Conservation (phyloP, 305 asterid genomes). For the Stenogyne calaminthoides region DNA sequence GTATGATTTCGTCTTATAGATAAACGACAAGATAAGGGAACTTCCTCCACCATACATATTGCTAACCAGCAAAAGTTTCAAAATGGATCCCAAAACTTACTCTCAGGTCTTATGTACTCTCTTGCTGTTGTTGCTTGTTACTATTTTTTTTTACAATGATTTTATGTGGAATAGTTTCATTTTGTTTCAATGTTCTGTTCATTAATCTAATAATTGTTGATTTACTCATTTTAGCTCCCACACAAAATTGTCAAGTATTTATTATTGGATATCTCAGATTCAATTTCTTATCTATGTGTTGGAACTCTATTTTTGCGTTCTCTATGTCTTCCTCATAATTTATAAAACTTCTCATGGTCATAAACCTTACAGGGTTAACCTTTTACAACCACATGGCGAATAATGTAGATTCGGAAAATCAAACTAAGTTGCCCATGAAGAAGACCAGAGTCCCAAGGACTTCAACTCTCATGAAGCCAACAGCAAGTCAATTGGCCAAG, state of each 20-base stretch:
- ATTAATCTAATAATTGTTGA: conserved; percentile 10
- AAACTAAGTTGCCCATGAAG: conserved; percentile 48
- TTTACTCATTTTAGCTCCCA: conserved; percentile 14
- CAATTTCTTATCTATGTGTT: conserved; percentile 7
- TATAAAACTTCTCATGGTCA: conserved; percentile 14
- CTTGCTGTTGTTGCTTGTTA: not conserved
- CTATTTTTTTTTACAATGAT: not conserved
- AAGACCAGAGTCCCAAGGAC: conserved; percentile 66
- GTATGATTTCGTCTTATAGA: conserved; percentile 29
- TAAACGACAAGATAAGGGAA: conserved; percentile 22
- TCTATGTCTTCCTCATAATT: conserved; percentile 4
- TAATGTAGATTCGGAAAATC: conserved; percentile 43
- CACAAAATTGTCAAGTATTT: conserved; percentile 6
- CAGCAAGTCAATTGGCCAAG: conserved; percentile 93
- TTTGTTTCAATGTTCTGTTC: conserved; percentile 12
- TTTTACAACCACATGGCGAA: conserved; percentile 52
- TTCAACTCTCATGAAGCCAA: conserved; percentile 96
- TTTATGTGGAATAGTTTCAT: conserved; percentile 6
- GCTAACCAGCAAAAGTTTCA: conserved; percentile 34
- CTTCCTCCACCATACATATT: conserved; percentile 31
- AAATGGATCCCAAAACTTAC: conserved; percentile 38
- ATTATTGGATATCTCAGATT: conserved; percentile 13
- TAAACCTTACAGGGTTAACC: conserved; percentile 53
- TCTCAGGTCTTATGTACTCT: conserved; percentile 36
- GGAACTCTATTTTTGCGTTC: not conserved